Evolutionary conservation across 176 grass and related monocot species (phyloP).

Genomic region (Carex parvula): DNA sequence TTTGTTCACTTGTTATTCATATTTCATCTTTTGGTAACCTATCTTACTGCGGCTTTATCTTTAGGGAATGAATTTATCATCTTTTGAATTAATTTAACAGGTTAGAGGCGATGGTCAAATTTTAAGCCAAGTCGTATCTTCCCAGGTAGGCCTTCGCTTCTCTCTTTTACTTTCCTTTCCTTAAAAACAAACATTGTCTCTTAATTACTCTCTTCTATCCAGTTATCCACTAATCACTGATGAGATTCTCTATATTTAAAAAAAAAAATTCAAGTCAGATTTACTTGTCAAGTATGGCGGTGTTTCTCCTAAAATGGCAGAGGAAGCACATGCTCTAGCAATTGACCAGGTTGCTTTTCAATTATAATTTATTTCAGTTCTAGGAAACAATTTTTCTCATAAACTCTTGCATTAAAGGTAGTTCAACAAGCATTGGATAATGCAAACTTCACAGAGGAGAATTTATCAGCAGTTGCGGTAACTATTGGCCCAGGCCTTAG

Average conservation of each 20-base stretch:
- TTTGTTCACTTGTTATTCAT: conserved; percentile 17
- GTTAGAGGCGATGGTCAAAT: conserved; percentile 79
- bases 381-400: background rate
- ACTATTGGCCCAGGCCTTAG: conserved; percentile 90
- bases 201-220: background rate
- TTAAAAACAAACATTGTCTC: background rate
- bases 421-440: conserved; percentile 71
- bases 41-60: background rate
- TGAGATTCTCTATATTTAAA: background rate
- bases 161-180: background rate
- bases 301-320: conserved; percentile 89
- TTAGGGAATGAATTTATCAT: background rate
- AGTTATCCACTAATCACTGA: background rate
- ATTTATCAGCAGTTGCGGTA: conserved; percentile 84
- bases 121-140: conserved; percentile 83
- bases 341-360: conserved; percentile 62
- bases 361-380: conserved; percentile 1
- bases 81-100: conserved; percentile 31
- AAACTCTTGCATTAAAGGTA: conserved; percentile 47
- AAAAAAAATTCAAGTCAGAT: conserved; percentile 54
- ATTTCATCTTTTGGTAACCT: conserved; percentile 11
- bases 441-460: conserved; percentile 57
- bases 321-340: conserved; percentile 80
- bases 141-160: conserved; percentile 44
- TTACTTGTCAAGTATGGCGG: conserved; percentile 80